Conservation (phyloP, 1,139 yeast genomes). For the Saccharomycopsis phalli region DNA sequence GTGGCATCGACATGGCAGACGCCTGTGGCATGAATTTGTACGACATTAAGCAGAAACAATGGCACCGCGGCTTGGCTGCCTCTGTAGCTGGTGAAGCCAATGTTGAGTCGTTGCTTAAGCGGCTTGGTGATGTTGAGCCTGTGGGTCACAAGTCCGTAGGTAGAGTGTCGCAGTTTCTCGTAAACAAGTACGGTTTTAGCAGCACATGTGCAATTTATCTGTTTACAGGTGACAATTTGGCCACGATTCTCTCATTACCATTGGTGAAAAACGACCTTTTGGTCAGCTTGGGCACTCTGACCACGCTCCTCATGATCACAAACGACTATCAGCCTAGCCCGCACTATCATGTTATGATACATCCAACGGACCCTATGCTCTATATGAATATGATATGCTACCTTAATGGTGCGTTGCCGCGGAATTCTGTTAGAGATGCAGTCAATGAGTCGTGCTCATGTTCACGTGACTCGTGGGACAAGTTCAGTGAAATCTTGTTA, state of each 20-base stretch:
- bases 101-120: slow-evolving; percentile 29
- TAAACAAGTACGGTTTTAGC: slow-evolving; percentile 52
- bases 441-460: slow-evolving; percentile 43
- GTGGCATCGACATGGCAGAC: slow-evolving; percentile 71
- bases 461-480: slow-evolving; percentile 48
- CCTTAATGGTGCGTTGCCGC: slow-evolving; percentile 82
- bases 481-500: slow-evolving; percentile 47
- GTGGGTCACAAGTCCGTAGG: slow-evolving; percentile 37
- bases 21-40: slow-evolving; percentile 90
- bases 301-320: slow-evolving; percentile 77
- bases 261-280: slow-evolving; percentile 67
- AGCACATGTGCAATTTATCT: slow-evolving; percentile 48
- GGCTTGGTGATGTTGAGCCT: slow-evolving; percentile 28
- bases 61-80: slow-evolving; percentile 42
- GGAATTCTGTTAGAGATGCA: slow-evolving; percentile 65
- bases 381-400: slow-evolving; percentile 96
- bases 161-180: slow-evolving; percentile 49
- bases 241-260: slow-evolving; percentile 79
- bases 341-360: slow-evolving; percentile 77
- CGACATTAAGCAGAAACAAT: slow-evolving; percentile 48
- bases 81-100: slow-evolving; percentile 33
- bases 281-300: slow-evolving; percentile 81
- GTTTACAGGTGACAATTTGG: slow-evolving; percentile 87
- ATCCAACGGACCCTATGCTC: slow-evolving; percentile 67
- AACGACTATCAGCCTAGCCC: slow-evolving; percentile 71